Evolutionary conservation across 139 green algal genomes (phyloP), one percentile per base, ranked within the genome.

Genomic region (Edaphochlamys debaryana): DNA sequence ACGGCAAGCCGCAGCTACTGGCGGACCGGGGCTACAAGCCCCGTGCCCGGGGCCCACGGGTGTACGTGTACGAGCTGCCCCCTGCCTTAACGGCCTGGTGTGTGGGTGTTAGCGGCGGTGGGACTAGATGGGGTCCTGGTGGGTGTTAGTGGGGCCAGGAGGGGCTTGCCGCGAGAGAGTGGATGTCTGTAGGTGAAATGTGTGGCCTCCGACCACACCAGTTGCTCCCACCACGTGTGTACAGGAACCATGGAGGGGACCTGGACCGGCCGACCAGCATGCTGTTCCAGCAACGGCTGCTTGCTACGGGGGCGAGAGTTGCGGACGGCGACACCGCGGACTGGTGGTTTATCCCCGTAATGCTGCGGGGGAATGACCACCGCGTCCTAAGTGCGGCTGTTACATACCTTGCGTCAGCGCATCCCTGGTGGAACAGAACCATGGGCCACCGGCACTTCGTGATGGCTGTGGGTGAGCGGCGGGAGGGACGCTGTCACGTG

Each of bases 51-150:
- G 54, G 69, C 42, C 86, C 86, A 3, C 69, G 42, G 4, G 37
- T 90, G 13, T 90, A 90, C 69, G 50, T 90, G 38, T 90, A 90
- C 50, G 84, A 87, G 45, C 83, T 87, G 54, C 83, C 83, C 15
- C 75, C 41, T 6, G n/a, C 29, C 22, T 4, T 86, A n/a, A 80
- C 41, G 8, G 34, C 22, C 8, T 86, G 80, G 80, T 79, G n/a
- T n/a, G n/a, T n/a, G n/a, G n/a, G n/a, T n/a, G n/a, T n/a, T n/a
- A n/a, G n/a, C n/a, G n/a, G n/a, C n/a, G n/a, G n/a, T n/a, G n/a
- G n/a, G n/a, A n/a, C n/a, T n/a, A n/a, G n/a, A n/a, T n/a, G n/a
- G n/a, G n/a, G n/a, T n/a, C n/a, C n/a, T n/a, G n/a, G n/a, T n/a
- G n/a, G n/a, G n/a, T n/a, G n/a, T n/a, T n/a, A n/a, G n/a, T n/a